Base-by-base conservation (phyloP, 352 stramenopile species). In the Globisporangium rhizosaccharum region DNA sequence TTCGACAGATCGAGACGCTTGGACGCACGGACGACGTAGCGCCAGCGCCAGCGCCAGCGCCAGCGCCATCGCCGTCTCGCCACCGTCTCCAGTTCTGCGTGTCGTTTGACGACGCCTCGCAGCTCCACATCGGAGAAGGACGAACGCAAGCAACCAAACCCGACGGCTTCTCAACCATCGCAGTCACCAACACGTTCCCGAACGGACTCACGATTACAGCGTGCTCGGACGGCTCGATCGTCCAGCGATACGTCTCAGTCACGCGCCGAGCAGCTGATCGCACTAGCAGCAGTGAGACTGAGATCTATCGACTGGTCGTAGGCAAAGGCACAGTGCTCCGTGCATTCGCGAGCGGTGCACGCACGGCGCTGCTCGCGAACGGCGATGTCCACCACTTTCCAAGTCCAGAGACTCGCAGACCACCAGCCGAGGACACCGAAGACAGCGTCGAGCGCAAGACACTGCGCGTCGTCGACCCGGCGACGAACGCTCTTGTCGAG, bases 401-500 rank as follows among this genome's bases (percentile, higher is more conserved):
- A 10, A 9, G 18, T 28, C 50, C 11, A 9, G 28, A 2, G 2
- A 23, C 18, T 0, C 47, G 25, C 15, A 3, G 11, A n/a, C 25
- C 2, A 0, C 17, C 6, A 2, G 18, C 23, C 7, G 26, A 42
- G 6, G 30, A 68, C 23, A 33, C 3, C 28, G 28, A 33, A 6
- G 55, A 45, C 11, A 48, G 67, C 33, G 37, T 51, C 36, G 14
- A 63, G 52, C 10, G 15, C 15, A 61, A 58, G 17, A 28, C 52
- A 4, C 20, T 51, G 11, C 73, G 78, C 33, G 71, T 72, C 3
- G 77, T 92, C 6, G 83, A 92, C 51, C 79, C 79, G 3, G 77
- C 88, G 51, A 90, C 81, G 2, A 85, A 89, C 44, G 75, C 83
- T 1, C 53, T 90, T 10, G 72, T 92, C 0, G 82, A 88, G 44